A percentile compares a stretch with the other conserved stretches of the same genome.
Conservation (phyloP, 2,329 filamentous ascomycete species). For the Bimuria novae-zelandiae region DNA sequence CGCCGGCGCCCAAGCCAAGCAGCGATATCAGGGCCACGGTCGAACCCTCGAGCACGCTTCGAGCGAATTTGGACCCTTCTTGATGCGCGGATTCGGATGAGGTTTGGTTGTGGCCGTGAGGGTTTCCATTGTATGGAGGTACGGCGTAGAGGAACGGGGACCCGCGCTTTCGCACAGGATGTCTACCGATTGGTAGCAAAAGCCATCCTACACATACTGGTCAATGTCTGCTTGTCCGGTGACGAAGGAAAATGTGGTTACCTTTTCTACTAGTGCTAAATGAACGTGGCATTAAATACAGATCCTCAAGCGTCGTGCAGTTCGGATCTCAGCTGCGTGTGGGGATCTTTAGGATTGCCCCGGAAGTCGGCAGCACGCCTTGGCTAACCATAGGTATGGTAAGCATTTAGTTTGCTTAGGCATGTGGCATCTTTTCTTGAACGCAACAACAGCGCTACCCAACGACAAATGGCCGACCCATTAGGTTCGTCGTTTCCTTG, state of each 20-base stretch:
- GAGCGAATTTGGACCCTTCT: conserved; percentile 35
- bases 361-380: background rate
- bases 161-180: conserved; percentile 19
- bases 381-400: too few relatives aligned
- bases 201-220: conserved; percentile 30
- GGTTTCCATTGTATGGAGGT: conserved; percentile 1
- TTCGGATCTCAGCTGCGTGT: background rate
- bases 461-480: too few relatives aligned
- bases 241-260: conserved; percentile 6
- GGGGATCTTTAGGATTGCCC: background rate
- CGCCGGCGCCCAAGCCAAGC: conserved; percentile 38
- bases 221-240: background rate
- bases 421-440: background rate
- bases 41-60: conserved; percentile 42
- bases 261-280: conserved; percentile 25
- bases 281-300: conserved; percentile 34
- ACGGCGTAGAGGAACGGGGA: conserved; percentile 20
- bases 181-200: conserved; percentile 31
- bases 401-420: conserved; percentile 1
- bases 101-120: background rate
- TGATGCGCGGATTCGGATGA: conserved; percentile 10
- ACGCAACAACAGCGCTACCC: background rate
- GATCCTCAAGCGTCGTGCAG: background rate
- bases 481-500: background rate
- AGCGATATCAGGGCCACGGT: conserved; percentile 42